Evolutionary conservation across 768 basidiomycete species (phyloP).

Genomic region (Flagelloscypha sp.): DNA sequence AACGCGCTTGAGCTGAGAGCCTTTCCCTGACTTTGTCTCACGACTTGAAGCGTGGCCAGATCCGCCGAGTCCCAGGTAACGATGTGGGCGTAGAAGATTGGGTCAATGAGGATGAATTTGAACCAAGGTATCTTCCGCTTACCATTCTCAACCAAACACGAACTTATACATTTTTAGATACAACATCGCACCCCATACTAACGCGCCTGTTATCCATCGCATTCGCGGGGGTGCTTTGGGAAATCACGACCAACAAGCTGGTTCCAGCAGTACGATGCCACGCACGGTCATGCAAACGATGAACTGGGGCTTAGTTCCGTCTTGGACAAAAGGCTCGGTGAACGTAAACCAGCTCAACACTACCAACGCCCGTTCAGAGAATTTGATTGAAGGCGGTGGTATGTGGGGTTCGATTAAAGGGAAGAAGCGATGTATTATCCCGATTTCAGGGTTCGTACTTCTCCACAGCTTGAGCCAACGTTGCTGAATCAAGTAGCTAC

Average conservation of each 20-base stretch:
- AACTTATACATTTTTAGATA: no score
- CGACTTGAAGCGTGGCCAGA: conserved; percentile 20
- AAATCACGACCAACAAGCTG: conserved; percentile 5
- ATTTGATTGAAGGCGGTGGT: conserved; percentile 61
- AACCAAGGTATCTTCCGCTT: conserved; percentile 63
- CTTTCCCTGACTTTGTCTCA: not conserved
- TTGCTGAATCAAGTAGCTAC: conserved; percentile 45
- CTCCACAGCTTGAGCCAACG: not conserved
- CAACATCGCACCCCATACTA: conserved; percentile 80
- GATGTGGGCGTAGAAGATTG: conserved; percentile 45
- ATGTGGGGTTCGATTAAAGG: conserved; percentile 85
- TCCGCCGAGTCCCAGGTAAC: conserved; percentile 35
- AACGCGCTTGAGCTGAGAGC: not conserved
- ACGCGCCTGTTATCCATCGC: conserved; percentile 66
- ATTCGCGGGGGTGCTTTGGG: conserved; percentile 18
- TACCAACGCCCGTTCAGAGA: conserved; percentile 86
- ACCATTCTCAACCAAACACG: no score
- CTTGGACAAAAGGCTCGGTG: conserved; percentile 66
- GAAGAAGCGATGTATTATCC: conserved; percentile 76
- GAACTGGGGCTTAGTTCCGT: conserved; percentile 87
- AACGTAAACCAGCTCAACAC: conserved; percentile 72
- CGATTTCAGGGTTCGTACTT: conserved; percentile 59
- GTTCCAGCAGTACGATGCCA: conserved; percentile 26
- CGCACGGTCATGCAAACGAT: conserved; percentile 72
- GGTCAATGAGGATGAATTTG: conserved; percentile 50